phyloP scores from a whole-genome alignment of 1,284 basidiomycete species.

The Sanghuangporus weigelae region DNA sequence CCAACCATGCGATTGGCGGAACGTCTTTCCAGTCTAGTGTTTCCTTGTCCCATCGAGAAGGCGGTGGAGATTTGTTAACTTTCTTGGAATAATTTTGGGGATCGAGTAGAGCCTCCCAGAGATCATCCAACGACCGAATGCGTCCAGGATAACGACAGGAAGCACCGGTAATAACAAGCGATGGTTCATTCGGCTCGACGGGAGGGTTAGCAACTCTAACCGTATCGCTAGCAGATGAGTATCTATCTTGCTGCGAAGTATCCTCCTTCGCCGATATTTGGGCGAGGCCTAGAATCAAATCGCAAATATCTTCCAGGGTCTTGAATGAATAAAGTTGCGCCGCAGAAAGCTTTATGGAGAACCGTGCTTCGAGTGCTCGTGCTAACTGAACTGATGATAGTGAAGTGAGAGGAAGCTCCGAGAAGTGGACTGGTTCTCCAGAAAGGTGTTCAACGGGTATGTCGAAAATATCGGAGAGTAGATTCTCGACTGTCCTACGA shows the following conservation, averaged over 20 bases:
- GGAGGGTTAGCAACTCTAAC: not conserved
- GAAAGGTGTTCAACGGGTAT: not conserved
- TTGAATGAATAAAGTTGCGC: constrained; percentile 12
- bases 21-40: not conserved
- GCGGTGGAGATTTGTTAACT: not conserved
- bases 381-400: constrained; percentile 14
- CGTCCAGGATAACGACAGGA: constrained; percentile 19
- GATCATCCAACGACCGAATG: constrained; percentile 11
- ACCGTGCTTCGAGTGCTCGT: constrained; percentile 8
- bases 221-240: not conserved
- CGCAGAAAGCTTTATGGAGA: constrained; percentile 3
- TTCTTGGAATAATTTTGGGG: not conserved
- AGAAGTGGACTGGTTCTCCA: not conserved
- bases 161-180: constrained; percentile 18
- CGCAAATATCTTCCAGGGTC: constrained; percentile 6
- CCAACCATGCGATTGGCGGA: constrained; percentile 11
- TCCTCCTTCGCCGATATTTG: not conserved
- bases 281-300: not conserved
- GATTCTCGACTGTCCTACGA: not conserved
- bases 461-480: constrained; percentile 12
- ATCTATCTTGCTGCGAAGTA: not conserved
- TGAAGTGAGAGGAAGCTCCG: not conserved
- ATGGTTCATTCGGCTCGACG: not conserved
- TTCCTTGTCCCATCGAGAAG: not conserved
- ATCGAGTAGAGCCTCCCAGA: constrained; percentile 17